Evolutionary conservation across 225 moss, liverwort and hornwort species (phyloP), one percentile per base, ranked within the genome.

Genomic region (Polytrichum formosum): DNA sequence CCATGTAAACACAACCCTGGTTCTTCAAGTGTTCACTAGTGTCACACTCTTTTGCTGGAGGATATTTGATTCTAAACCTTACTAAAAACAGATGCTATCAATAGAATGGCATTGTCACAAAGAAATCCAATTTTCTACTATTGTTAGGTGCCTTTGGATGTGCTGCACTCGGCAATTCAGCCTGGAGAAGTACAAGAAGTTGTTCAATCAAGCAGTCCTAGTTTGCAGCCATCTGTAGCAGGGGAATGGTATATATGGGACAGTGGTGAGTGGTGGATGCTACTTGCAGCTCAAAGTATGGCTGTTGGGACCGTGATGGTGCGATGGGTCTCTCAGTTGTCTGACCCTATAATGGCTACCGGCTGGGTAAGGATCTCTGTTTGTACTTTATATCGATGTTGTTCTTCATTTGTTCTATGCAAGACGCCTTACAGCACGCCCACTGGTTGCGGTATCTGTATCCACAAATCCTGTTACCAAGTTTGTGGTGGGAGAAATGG

Each of bases 211-310:
- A 63, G 65, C 69, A 75, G 78, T 60, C 62, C 72, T 67, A 64
- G 53, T 60, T 65, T 70, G 56, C 76, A 74, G 55, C 74, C 65
- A 71, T 77, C 61, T 74, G 82, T 64, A 23, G 77, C 31, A 70
- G 80, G 70, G 76, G 73, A 79, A 61, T 91, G 79, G 82, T 79
- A 72, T 77, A 76, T 84, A 63, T 98, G 92, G 97, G 91, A 98
- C 67, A 83, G 90, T 53, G 97, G 97, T 7, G 97, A 98, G 76
- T 98, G 92, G 91, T 94, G 97, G 92, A 98, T 98, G 97, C 90
- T 98, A 29, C 85, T 92, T 26, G 90, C 97, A 64, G 97, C 97
- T 2, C 97, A 98, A 73, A 94, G 94, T 72, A 98, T 98, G 97
- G 97, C 97, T 27, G 54, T 94, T 29, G 97, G 97, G n/a, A 98